Conservation (phyloP, 2,329 filamentous ascomycete species). For the Cercospora sp. region DNA sequence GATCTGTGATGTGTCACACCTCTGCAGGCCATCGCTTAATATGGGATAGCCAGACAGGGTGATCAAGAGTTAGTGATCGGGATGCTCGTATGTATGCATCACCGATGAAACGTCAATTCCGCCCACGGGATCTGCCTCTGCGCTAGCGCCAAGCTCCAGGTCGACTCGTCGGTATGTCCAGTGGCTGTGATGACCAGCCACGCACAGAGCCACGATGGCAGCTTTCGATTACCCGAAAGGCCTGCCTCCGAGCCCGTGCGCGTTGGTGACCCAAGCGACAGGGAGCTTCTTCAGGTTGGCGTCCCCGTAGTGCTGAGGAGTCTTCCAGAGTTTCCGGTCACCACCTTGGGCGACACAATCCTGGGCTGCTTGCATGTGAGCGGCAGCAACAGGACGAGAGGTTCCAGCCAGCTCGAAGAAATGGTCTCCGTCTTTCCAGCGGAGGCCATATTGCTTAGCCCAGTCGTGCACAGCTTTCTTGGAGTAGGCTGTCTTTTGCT, state of each 20-base stretch:
- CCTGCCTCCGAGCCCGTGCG: background rate
- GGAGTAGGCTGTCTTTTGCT: background rate
- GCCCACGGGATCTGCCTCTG: background rate
- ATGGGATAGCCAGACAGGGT: conserved; percentile 8
- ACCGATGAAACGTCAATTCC: background rate
- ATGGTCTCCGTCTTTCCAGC: background rate
- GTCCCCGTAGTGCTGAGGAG: background rate
- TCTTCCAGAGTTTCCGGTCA: background rate
- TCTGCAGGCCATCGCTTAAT: conserved; percentile 1
- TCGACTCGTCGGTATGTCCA: background rate
- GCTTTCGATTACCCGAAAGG: background rate
- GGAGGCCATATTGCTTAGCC: background rate
- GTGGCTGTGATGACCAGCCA: background rate
- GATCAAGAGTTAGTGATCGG: background rate
- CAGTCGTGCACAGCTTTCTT: background rate
- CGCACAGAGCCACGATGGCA: background rate
- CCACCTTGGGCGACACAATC: background rate
- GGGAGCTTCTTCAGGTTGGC: background rate
- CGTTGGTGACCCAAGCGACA: background rate
- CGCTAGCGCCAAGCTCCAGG: background rate
- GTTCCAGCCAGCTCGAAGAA: background rate
- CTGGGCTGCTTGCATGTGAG: background rate
- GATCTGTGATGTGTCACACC: conserved; percentile 4
- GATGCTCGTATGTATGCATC: background rate
- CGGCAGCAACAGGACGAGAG: background rate